Evolutionary conservation across 2,329 filamentous ascomycete species (phyloP), one percentile per base, ranked within the genome.

Genomic region (Talaromyces pinophilus): DNA sequence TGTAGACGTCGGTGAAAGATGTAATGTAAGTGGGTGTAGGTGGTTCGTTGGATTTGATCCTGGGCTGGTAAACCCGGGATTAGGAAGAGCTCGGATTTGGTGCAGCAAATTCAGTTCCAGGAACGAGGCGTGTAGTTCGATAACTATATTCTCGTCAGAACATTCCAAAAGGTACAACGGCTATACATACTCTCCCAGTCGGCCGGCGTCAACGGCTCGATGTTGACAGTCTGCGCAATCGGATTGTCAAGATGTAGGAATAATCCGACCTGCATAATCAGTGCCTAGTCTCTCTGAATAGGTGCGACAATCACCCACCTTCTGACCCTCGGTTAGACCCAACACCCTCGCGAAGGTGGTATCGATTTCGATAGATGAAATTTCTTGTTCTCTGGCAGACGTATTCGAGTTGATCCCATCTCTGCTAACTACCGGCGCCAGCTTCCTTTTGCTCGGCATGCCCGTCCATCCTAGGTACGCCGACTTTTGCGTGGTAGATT

Each of bases 381-480:
- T 80, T 69, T 97, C 93, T 75, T 93, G 91, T 68, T 95, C 92
- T 73, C 88, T 85, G 13, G 80, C 79, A 22, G 83, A 81, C 19
- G 83, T 81, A n/a, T 82, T 83, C 35, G 84, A 84, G 70, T 82
- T 86, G 71, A 93, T 85, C 0, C 92, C 90, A 74, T 95, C 91
- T 71, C 90, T 88, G 65, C 87, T 85, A 33, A 95, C 87, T 33
- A 93, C 85, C 0, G 92, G 87, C 13, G 89, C 87, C 71, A 91
- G 82, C 77, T 88, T 91, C 74, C 92, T 88, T 84, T 93, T 96
- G 83, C 93, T 97, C 70, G 93, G 91, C 92, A 99, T 96, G 72
- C 95, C 95, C 11, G 95, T 97, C 95, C 95, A 99, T 77, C 95
- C 95, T 67, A 96, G 84, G 76, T 91, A 99, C 72, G 96, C 84